Evolutionary conservation across 2,329 filamentous ascomycete genomes (phyloP).

Genomic region (Purpureocillium lavendulum): DNA sequence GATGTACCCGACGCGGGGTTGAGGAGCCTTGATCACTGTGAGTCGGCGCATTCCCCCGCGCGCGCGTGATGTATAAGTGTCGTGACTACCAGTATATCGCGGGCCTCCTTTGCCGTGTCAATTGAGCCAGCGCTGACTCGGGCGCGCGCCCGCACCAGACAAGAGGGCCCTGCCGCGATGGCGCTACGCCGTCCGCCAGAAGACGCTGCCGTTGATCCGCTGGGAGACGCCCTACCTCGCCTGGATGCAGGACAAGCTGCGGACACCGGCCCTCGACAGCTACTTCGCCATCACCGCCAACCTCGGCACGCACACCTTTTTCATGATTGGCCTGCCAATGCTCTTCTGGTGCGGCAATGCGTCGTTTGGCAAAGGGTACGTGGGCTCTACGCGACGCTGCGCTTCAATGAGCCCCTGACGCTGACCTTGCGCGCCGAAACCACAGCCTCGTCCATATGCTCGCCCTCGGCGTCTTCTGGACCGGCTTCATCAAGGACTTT

Average conservation of each 20-base stretch:
- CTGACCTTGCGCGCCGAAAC: too few relatives aligned
- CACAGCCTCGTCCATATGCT: conserved; percentile 63
- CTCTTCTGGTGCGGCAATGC: conserved; percentile 95
- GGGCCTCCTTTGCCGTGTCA: neutral
- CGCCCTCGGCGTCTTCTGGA: conserved; percentile 74
- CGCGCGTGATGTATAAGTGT: too few relatives aligned
- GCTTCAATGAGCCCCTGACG: too few relatives aligned
- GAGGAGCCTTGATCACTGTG: conserved; percentile 72
- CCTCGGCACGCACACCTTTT: conserved; percentile 95
- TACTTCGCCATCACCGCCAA: conserved; percentile 98
- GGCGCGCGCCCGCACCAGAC: conserved; percentile 42
- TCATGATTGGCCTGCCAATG: conserved; percentile 91
- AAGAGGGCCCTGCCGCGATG: conserved; percentile 75
- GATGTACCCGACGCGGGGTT: conserved; percentile 61
- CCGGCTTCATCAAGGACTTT: conserved; percentile 90
- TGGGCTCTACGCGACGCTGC: conserved; percentile 10
- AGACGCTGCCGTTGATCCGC: conserved; percentile 75
- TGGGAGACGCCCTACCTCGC: conserved; percentile 95
- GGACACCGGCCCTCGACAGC: conserved; percentile 79
- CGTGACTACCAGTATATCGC: too few relatives aligned
- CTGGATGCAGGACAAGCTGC: conserved; percentile 69
- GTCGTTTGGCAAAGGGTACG: conserved; percentile 77
- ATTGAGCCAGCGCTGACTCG: neutral
- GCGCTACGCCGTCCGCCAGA: conserved; percentile 79
- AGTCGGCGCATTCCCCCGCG: conserved; percentile 14